Evolutionary conservation across 176 grass and related monocot species (phyloP), one percentile per base, ranked within the genome.

Genomic region (Oryza glaberrima): DNA sequence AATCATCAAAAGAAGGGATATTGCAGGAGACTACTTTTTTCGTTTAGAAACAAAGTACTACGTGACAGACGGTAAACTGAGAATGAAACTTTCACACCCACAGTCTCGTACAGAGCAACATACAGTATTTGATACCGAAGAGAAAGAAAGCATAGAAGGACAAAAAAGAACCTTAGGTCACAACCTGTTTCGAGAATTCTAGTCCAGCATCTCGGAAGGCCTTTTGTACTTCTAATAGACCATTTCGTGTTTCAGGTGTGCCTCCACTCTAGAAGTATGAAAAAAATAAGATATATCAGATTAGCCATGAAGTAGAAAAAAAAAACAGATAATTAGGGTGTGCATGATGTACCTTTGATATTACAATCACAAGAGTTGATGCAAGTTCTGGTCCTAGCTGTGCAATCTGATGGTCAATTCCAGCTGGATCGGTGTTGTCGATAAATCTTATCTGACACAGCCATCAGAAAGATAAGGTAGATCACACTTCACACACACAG

Each of bases 391-490:
- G 68, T 44, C 97, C 97, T 74, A 99, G 86, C 65, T 99, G 97
- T 81, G 97, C 97, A 91, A 99, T 90, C 94, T 99, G 97, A 80
- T 99, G 94, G 92, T 99, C 97, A 65, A 99, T 99, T 82, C 97
- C 97, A 88, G 94, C 94, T 72, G 97, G 97, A 89, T 99, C 97
- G 1, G 97, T 99, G 91, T 99, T 99, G 88, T 99, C 97, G 92
- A 99, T 92, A 90, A 99, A 99, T 91, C 97, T 88, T 94, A 99
- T 94, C 97, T 99, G 92, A 77, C 67, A 91, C 35, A 63, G 86
- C 78, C 83, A 85, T 65, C 35, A 47, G 38, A 48, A 28, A 48
- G n/a, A 73, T 44, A 73, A 22, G 71, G 71, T 73, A 28, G 71
- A 73, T 73, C 58, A 63, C 58, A 63, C n/a, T n/a, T 23, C 58